Evolutionary conservation across 2,329 filamentous ascomycete species (phyloP).

Genomic region (Aspergillus felis): DNA sequence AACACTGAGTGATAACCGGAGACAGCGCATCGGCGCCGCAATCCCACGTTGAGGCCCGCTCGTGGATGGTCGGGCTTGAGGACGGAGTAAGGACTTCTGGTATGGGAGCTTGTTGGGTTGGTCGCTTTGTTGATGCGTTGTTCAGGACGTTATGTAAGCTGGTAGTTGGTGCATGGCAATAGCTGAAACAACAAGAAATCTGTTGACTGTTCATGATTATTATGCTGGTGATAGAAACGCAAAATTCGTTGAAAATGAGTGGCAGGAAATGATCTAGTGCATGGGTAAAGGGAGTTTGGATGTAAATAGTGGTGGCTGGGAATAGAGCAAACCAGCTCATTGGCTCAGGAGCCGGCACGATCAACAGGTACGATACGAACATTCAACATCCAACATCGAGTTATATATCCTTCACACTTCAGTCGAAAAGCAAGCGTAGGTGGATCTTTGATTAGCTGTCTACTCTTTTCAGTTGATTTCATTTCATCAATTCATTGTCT

Average conservation of each 20-base stretch:
- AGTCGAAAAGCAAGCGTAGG: too few relatives aligned
- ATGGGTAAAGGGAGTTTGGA: not conserved
- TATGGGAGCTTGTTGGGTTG: not conserved
- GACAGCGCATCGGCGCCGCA: constrained; percentile 10
- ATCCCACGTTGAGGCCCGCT: not conserved
- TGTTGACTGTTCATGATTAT: not conserved
- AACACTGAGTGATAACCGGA: not conserved
- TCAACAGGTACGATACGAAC: not conserved
- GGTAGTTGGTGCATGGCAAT: not conserved
- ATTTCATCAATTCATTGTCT: not conserved
- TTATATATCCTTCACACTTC: not conserved
- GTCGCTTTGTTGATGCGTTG: not conserved
- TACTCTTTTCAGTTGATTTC: not conserved
- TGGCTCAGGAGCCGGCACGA: not conserved
- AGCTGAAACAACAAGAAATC: not conserved
- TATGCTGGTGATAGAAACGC: not conserved
- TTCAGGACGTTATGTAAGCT: not conserved
- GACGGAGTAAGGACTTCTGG: not conserved
- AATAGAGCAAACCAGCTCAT: not conserved
- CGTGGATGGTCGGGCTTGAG: not conserved
- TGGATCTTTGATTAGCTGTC: not conserved
- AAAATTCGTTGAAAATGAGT: constrained; percentile 9
- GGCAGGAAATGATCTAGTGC: not conserved
- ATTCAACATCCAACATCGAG: not conserved
- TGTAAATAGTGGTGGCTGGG: constrained; percentile 22